A percentile compares a stretch with the other conserved stretches of the same genome.
Evolutionary conservation across 495 filamentous ascomycete genomes (phyloP).

Genomic region (Oidiodendron maius): DNA sequence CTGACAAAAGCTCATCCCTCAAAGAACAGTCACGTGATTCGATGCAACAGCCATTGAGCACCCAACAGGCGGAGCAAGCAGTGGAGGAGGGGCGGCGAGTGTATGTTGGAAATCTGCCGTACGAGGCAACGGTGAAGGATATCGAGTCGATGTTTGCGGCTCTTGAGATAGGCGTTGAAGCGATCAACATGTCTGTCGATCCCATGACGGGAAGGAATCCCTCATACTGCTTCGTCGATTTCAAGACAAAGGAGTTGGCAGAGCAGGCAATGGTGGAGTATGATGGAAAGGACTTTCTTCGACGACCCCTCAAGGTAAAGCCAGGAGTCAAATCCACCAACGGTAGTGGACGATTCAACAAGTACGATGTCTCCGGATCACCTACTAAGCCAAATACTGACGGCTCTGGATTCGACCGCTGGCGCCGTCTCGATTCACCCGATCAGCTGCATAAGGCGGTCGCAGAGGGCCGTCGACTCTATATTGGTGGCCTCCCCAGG

Average conservation of each 20-base stretch:
- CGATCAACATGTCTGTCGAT: conserved; percentile 62
- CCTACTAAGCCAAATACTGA: background rate
- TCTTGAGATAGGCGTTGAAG: conserved; percentile 30
- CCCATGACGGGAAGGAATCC: conserved; percentile 63
- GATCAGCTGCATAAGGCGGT: conserved; percentile 25
- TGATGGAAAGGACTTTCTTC: conserved; percentile 45
- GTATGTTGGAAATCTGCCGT: conserved; percentile 65
- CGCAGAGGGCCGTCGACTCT: conserved; percentile 48
- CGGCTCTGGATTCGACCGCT: conserved; percentile 15
- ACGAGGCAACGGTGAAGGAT: conserved; percentile 50
- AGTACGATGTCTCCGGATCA: background rate
- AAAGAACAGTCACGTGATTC: conserved; percentile 4
- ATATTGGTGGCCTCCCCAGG: conserved; percentile 56
- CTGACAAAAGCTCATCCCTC: background rate
- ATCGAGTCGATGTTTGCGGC: conserved; percentile 49
- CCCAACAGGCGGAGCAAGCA: conserved; percentile 26
- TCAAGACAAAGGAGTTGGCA: conserved; percentile 48
- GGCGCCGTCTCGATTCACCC: conserved; percentile 13
- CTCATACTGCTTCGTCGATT: conserved; percentile 67
- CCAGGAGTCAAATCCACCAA: conserved; percentile 38
- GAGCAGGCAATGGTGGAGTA: conserved; percentile 49
- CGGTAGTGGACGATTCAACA: conserved; percentile 3
- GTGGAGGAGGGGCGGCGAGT: conserved; percentile 47
- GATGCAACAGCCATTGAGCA: conserved; percentile 1
- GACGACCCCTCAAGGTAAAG: conserved; percentile 54